phyloP scores from a whole-genome alignment of 2,329 filamentous ascomycete species.

The Penicillium sumatraense region DNA sequence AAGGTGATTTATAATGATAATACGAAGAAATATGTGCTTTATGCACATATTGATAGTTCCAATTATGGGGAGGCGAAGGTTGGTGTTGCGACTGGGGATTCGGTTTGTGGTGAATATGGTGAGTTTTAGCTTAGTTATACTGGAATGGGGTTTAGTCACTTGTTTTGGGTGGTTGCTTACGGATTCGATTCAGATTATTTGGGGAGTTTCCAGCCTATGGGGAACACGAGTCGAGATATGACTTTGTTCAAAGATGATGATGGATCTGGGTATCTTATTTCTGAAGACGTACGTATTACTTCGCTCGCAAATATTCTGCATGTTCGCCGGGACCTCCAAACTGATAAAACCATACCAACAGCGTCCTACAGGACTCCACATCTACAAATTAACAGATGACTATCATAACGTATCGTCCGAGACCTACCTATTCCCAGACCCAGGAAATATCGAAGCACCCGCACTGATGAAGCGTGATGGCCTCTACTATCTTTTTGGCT shows the following conservation, averaged over 20 bases:
- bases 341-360: neutral
- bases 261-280: slow-evolving; percentile 64
- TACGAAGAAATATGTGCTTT: slow-evolving; percentile 70
- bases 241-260: slow-evolving; percentile 67
- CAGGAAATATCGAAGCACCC: slow-evolving; percentile 59
- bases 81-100: slow-evolving; percentile 64
- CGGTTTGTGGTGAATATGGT: slow-evolving; percentile 64
- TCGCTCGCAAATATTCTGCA: neutral
- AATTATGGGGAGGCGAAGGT: slow-evolving; percentile 68
- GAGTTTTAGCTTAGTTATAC: neutral
- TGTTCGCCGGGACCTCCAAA: too few relatives aligned
- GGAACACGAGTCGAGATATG: slow-evolving; percentile 61
- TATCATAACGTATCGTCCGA: slow-evolving; percentile 58
- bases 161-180: too few relatives aligned
- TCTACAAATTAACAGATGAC: slow-evolving; percentile 46
- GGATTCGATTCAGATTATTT: neutral
- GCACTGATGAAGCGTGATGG: slow-evolving; percentile 65
- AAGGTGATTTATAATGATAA: slow-evolving; percentile 70
- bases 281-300: slow-evolving; percentile 61
- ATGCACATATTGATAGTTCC: slow-evolving; percentile 68
- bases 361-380: neutral
- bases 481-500: slow-evolving; percentile 69
- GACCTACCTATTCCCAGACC: slow-evolving; percentile 57
- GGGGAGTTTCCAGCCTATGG: slow-evolving; percentile 50
- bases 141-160: too few relatives aligned